These are phyloP conservation scores for Fusarium mundagurra DNA, from an alignment of 2,329 filamentous ascomycete species.

Conservation along the genomic window DNA sequence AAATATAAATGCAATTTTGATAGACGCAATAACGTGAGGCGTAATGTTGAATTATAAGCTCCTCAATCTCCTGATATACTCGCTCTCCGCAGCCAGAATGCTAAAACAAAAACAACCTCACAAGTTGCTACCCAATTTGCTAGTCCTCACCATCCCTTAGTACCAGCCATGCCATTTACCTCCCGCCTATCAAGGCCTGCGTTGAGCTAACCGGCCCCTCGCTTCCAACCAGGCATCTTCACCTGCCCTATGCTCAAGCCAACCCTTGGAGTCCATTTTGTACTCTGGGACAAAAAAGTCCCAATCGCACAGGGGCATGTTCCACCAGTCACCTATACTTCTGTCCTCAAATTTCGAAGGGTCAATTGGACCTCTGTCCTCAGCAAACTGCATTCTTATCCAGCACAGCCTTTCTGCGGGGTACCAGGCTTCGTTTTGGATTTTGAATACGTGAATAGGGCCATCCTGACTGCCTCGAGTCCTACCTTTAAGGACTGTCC, in stretches of 20 bases:
- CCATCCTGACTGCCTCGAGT: no score
- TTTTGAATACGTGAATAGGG: not conserved
- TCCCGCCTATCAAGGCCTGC: no score
- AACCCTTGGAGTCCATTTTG: not conserved
- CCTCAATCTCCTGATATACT: not conserved
- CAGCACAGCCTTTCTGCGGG: not conserved
- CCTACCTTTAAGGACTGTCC: not conserved
- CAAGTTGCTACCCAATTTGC: not conserved
- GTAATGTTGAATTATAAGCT: not conserved
- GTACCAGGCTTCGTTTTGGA: not conserved
- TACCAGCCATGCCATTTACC: not conserved
- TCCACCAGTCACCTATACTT: not conserved
- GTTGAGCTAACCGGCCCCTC: no score
- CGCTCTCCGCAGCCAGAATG: not conserved
- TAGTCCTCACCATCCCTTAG: not conserved
- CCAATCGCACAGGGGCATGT: not conserved
- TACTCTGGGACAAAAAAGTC: not conserved
- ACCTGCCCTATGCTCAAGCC: not conserved
- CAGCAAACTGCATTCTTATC: accelerated
- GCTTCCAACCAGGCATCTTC: no score
- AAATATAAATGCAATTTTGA: not conserved
- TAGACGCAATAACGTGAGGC: not conserved
- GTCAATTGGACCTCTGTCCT: not conserved
- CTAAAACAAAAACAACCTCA: not conserved
- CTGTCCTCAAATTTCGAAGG: not conserved